Evolutionary conservation across 257 asterid species (phyloP), one percentile per base, ranked within the genome.

Genomic region (Petrea volubilis): DNA sequence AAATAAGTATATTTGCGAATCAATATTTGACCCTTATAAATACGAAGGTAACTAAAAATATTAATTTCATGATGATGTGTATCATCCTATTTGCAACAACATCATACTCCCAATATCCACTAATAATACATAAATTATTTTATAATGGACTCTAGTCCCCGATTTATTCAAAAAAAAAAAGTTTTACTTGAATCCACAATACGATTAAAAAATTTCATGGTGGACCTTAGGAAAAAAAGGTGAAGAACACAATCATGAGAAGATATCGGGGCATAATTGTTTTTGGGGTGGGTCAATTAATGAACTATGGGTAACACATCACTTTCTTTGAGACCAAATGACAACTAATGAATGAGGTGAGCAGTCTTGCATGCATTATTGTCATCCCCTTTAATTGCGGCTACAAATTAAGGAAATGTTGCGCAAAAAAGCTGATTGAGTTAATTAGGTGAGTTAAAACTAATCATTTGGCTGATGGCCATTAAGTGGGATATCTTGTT

Each of bases 341-440:
- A 44, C 15, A 12, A 12, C 6, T 38, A 38, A 38, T 38, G 6
- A 46, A 20, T 44, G 29, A 28, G 23, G 71, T 53, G 27, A 50
- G 56, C 70, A 50, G 53, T 6, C 49, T 27, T 28, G 34, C 58
- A 62, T 43, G 43, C 64, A 67, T 57, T 23, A 66, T 31, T 56
- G 47, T 21, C 58, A 65, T 1, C 74, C 78, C 60, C 79, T 75
- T 51, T 68, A 68, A 75, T 75, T 75, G 75, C 75, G 79, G 75
- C 79, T 60, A 21, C 15, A 8, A 27, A 67, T 18, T n/a, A n/a
- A n/a, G n/a, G 64, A 47, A 15, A 25, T 33, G 68, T 74, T 7
- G 6, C 10, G 47, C 47, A 7, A 46, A 60, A 52, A 20, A 52
- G 66, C 21, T 60, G 67, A 61, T 68, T 38, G 23, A 20, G 50